These are phyloP conservation scores for Fusarium lyarnte DNA, from an alignment of 2,329 filamentous ascomycete species.

Conservation along the genomic window DNA sequence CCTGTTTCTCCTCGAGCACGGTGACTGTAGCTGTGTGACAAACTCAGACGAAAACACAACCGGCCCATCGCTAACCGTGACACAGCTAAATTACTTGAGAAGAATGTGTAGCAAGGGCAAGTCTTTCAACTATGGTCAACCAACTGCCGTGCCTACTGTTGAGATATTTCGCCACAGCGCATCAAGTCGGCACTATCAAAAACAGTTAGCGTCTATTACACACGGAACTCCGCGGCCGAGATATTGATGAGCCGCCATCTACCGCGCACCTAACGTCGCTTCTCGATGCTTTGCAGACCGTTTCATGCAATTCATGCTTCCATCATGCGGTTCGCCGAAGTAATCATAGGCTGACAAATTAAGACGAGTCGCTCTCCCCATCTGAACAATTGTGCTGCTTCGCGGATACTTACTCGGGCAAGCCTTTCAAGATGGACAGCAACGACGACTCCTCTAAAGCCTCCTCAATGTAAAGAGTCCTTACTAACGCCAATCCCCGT, in stretches of 20 bases:
- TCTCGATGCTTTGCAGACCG: accelerated
- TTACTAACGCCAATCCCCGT: neutral
- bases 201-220: neutral
- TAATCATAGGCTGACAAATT: neutral
- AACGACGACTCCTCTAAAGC: accelerated
- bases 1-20: too few species aligned
- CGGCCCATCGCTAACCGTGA: accelerated
- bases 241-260: neutral
- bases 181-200: neutral
- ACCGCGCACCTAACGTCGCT: neutral
- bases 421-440: neutral
- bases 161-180: neutral
- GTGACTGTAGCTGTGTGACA: neutral
- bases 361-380: neutral
- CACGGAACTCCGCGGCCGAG: neutral
- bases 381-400: neutral
- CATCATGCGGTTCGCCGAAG: neutral
- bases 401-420: neutral
- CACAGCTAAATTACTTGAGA: neutral
- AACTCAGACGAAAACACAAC: neutral
- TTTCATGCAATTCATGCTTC: neutral
- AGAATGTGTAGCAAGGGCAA: neutral
- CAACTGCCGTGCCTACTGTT: neutral
- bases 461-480: neutral
- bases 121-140: neutral